Percentiles rank a stretch among this genome's conserved stretches.
These are phyloP conservation scores for Aspergillus oerlinghausenensis DNA, from an alignment of 2,329 filamentous ascomycete genomes.

Conservation along the genomic window DNA sequence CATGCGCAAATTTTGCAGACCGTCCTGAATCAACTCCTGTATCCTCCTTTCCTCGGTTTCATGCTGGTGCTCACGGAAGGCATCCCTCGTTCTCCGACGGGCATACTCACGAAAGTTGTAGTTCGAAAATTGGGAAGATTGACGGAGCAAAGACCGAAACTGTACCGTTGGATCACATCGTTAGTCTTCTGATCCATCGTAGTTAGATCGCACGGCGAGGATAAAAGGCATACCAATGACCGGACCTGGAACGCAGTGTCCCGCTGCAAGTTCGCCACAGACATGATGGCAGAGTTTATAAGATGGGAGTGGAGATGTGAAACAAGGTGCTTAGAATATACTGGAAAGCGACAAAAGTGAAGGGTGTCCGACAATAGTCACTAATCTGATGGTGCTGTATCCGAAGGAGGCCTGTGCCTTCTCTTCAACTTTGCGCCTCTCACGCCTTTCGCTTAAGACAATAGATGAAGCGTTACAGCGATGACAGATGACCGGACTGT, in stretches of 20 bases:
- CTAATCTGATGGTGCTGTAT: not conserved
- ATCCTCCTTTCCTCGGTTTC: constrained; percentile 70
- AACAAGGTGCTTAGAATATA: not conserved
- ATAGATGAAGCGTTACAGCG: not conserved
- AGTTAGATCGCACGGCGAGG: not conserved
- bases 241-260: constrained; percentile 45
- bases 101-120: constrained; percentile 99
- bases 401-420: not conserved
- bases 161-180: constrained; percentile 34
- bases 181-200: not conserved
- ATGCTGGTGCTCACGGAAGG: constrained; percentile 74
- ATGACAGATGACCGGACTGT: not conserved
- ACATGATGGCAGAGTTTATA: constrained; percentile 31
- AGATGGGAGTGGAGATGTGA: constrained; percentile 5
- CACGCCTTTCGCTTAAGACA: not conserved
- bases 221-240: constrained; percentile 37
- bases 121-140: constrained; percentile 78
- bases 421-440: not conserved
- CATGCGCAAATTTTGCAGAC: constrained; percentile 77
- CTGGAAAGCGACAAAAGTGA: not conserved
- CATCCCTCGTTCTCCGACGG: constrained; percentile 80
- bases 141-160: constrained; percentile 89
- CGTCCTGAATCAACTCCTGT: constrained; percentile 86
- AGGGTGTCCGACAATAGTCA: not conserved
- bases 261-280: constrained; percentile 37